Percentiles rank a stretch among this genome's conserved stretches.
These are phyloP conservation scores for Monosporascus sp. DNA, from an alignment of 2,329 filamentous ascomycete genomes.

Conservation along the genomic window DNA sequence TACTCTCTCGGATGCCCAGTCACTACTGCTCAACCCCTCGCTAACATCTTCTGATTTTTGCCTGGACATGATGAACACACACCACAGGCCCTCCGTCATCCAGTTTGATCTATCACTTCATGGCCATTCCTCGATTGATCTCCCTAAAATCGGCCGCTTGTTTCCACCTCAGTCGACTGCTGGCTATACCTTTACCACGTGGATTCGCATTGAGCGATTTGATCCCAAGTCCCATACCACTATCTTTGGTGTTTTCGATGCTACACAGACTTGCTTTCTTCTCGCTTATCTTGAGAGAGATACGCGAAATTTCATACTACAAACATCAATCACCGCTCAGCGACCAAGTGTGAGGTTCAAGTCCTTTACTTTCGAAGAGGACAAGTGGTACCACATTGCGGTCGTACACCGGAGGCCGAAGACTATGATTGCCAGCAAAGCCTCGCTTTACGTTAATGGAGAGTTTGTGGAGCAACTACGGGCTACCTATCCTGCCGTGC, in stretches of 20 bases:
- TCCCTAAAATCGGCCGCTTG: constrained; percentile 74
- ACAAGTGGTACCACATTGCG: constrained; percentile 88
- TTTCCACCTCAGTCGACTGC: constrained; percentile 75
- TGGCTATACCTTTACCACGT: constrained; percentile 89
- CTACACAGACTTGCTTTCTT: constrained; percentile 86
- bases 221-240: constrained; percentile 85
- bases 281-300: constrained; percentile 92
- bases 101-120: constrained; percentile 89
- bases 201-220: constrained; percentile 84
- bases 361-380: constrained; percentile 67
- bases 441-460: constrained; percentile 84
- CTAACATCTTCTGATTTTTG: constrained; percentile 60
- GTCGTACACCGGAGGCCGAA: constrained; percentile 78
- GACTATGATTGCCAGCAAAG: constrained; percentile 70
- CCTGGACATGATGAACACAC: constrained; percentile 66
- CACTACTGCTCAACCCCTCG: constrained; percentile 54
- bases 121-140: constrained; percentile 85
- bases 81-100: constrained; percentile 76
- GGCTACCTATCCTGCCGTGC: constrained; percentile 77
- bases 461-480: constrained; percentile 91
- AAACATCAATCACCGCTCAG: constrained; percentile 83
- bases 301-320: constrained; percentile 88
- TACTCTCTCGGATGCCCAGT: constrained; percentile 75
- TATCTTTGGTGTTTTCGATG: constrained; percentile 90
- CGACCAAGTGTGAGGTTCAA: constrained; percentile 93